phyloP scores from a whole-genome alignment of 2,329 filamentous ascomycete species.

The Cladosporium sp. region DNA sequence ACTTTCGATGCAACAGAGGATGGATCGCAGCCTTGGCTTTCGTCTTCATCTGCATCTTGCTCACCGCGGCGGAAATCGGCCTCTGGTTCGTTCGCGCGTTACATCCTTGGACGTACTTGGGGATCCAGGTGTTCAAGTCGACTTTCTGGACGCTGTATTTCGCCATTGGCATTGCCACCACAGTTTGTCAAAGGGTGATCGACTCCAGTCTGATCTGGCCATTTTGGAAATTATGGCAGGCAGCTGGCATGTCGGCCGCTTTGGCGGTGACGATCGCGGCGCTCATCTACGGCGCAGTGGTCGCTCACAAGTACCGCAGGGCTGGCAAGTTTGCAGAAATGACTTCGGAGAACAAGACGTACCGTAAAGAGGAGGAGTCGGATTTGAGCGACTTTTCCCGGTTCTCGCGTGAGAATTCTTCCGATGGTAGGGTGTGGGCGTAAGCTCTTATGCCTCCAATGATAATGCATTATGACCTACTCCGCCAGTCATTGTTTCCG shows the following conservation, averaged over 20 bases:
- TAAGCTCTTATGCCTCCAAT: neutral
- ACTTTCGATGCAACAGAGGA: neutral
- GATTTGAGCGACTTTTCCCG: neutral
- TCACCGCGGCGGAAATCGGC: constrained; percentile 16
- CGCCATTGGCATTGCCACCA: constrained; percentile 11
- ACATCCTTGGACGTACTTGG: constrained; percentile 18
- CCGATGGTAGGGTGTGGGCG: neutral
- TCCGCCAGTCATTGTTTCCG: no score
- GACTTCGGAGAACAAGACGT: neutral
- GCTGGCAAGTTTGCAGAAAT: neutral
- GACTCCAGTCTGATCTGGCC: constrained; percentile 2
- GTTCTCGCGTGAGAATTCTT: neutral
- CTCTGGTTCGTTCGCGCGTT: constrained; percentile 19
- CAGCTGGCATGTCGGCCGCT: neutral
- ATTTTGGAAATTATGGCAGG: constrained; percentile 4
- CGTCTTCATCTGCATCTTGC: constrained; percentile 12
- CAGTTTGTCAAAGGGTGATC: neutral
- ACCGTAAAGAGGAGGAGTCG: constrained; percentile 1
- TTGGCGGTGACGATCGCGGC: neutral
- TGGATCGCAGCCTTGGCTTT: constrained; percentile 6
- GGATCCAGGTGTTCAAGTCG: constrained; percentile 18
- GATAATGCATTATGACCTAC: neutral
- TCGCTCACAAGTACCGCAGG: constrained; percentile 1
- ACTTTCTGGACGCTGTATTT: constrained; percentile 16
- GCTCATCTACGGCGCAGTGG: neutral